Evolutionary conservation across 306 rosid species (phyloP), one percentile per base, ranked within the genome.

Genomic region (Glycine soja): DNA sequence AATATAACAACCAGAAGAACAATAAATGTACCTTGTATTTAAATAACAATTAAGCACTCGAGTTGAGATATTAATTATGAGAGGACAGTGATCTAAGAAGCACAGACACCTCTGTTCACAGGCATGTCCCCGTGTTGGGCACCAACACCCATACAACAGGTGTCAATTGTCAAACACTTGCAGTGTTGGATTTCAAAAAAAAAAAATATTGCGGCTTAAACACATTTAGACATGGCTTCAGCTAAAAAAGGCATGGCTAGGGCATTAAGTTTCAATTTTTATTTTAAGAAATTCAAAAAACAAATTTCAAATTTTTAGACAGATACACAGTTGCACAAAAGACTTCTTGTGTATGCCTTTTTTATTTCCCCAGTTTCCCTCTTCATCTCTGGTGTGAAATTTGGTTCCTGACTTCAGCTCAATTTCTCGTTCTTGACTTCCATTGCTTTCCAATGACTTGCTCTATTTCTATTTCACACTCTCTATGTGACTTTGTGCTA

Each of bases 1-100:
- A 57, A 58, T 57, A 65, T 72, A 74, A 70, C 50, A 56, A 19
- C 38, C 18, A 10, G 54, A 47, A 48, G 67, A 68, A 82, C 50
- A 74, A 9, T 30, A 51, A 38, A 68, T 10, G 57, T 5, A 48
- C 12, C 73, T 77, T 16, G 7, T 42, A 42, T 8, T 43, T 19
- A 12, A 45, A 58, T 7, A 19, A 62, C 58, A 7, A 43, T 10
- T 3, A 64, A 74, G 52, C 51, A 43, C 75, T 43, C n/a, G 2
- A 42, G 9, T 42, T 7, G 9, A 42, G 46, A 42, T 6, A 42
- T 38, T 38, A 0, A 38, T 38, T 38, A 38, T 4, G 43, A 38
- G 43, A 38, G 43, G 43, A 38, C 43, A 6, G 46, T 42, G 46
- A 42, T 42, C 46, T 42, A 42, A 42, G 46, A 42, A 42, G 9